Base-by-base conservation (phyloP, 495 filamentous ascomycete species). In the Trichocladium uniseriatum region DNA sequence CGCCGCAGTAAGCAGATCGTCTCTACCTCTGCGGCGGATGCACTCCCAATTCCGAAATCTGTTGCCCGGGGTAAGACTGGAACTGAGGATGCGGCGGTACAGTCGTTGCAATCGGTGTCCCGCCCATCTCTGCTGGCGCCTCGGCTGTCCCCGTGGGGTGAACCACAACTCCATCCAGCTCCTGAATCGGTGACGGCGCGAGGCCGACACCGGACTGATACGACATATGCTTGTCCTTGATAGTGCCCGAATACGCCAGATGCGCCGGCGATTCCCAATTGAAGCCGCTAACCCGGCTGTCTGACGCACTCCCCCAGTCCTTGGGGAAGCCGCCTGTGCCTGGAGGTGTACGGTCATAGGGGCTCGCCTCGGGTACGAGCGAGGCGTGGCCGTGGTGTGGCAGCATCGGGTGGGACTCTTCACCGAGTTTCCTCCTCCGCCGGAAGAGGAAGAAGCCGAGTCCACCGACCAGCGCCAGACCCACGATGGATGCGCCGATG, bases 381-480 rank as follows among this genome's bases (percentile, higher is more conserved):
- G 48, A 48, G 38, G 43, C 39, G 39, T 58, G 53, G n/a, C 42
- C 48, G 43, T 51, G 38, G 15, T 55, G 57, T 9, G 56, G 50
- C 3, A 67, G 55, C 66, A 69, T 69, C 2, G 62, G 64, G 36
- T 60, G 63, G 14, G 54, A 57, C 36, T 67, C 66, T 37, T 69
- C 64, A 0, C 49, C 51, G 7, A 44, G 38, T 7, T 39, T 49
- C 21, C 45, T 59, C 36, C 43, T 53, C 35, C 52, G 47, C 14
- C 61, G 53, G 1, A 64, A n/a, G 22, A 67, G 40, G 9, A 60
- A 53, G 38, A 53, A 59, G 4, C 45, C 39, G 5, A 59, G 4
- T 6, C 15, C 56, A 2, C 43, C 56, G 10, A 67, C 28, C 20
- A 62, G 5, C 1, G 51, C 56, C 16, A 60, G 11, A 8, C 55